Evolutionary conservation across 2,329 filamentous ascomycete genomes (phyloP), one percentile per base, ranked within the genome.

Genomic region (Fusarium sp.): DNA sequence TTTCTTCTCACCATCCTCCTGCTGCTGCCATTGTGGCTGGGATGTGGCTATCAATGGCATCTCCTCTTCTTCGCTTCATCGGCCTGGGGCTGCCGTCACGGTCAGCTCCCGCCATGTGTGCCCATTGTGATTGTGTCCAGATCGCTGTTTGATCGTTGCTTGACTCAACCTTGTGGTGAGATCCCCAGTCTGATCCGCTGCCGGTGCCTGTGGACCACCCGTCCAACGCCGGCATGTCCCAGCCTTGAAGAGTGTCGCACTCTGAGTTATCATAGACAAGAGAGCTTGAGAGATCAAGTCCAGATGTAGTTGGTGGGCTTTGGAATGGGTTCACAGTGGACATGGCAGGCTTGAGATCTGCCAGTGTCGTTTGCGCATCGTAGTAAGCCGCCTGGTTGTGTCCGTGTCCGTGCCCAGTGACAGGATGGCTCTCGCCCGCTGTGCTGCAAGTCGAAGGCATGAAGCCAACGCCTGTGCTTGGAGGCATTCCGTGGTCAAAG

Each of bases 401-500:
- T 25, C 65, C 72, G 66, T 78, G 63, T 27, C 70, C 59, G 13
- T 48, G 54, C 12, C 49, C 49, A 56, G 69, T 48, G 41, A 63
- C 57, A 14, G 68, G 28, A 55, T 76, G 76, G 63, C 59, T 76
- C 73, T 62, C 72, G 20, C 74, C 66, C 13, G 74, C 68, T 54
- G 75, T 75, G 32, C 72, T 76, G 63, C 74, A 73, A 11, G 71
- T 66, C 8, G 75, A 62, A 9, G 79, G 72, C 55, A 81, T 55
- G 59, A 77, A 81, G 56, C 71, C 73, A 41, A 79, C 76, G 28
- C 74, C 74, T 30, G 73, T 73, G 25, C 70, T 66, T 47, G 75
- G 51, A 27, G 75, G 73, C 73, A 80, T 76, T 61, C 61, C 71
- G 50, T 78, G 75, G 51, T 86, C 83, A 72, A 86, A 86, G 63